Conservation (phyloP, 352 stramenopile species). For the Ophiocytium majus region DNA sequence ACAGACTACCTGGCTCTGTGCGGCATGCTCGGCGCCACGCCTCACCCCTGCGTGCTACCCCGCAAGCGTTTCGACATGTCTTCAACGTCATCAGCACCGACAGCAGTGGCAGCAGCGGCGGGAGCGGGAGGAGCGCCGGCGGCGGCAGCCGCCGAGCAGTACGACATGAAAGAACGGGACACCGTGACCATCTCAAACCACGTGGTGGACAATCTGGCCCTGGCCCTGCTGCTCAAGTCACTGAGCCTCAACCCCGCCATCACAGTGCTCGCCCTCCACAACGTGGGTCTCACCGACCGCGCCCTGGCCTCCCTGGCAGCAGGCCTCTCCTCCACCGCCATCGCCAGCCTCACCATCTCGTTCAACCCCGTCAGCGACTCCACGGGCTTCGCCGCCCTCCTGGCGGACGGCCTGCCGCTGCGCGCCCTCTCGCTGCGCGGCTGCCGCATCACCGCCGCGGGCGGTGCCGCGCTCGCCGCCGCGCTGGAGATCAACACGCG, state of each 20-base stretch:
- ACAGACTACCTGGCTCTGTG: not conserved
- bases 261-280: conserved; percentile 39
- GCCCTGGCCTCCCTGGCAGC: conserved; percentile 13
- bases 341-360: conserved; percentile 31
- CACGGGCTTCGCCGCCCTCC: not conserved
- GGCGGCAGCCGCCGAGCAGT: not conserved
- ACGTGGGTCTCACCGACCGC: conserved; percentile 34
- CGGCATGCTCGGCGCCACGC: not conserved
- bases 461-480: conserved; percentile 30
- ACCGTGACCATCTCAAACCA: not conserved
- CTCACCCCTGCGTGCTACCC: not conserved
- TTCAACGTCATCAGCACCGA: too few species aligned
- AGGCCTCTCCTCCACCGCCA: conserved; percentile 29
- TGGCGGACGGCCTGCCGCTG: conserved; percentile 31
- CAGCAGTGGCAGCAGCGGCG: not conserved
- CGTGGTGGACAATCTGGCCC: conserved; percentile 29
- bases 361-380: conserved; percentile 31
- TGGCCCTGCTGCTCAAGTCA: conserved; percentile 36
- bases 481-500: conserved; percentile 41
- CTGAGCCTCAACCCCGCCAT: conserved; percentile 32
- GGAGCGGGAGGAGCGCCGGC: too few species aligned
- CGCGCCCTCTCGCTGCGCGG: conserved; percentile 37
- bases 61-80: too few species aligned
- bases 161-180: not conserved
- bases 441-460: conserved; percentile 24